Evolutionary conservation across 768 basidiomycete genomes (phyloP).

Genomic region (Serpula lacrymans): DNA sequence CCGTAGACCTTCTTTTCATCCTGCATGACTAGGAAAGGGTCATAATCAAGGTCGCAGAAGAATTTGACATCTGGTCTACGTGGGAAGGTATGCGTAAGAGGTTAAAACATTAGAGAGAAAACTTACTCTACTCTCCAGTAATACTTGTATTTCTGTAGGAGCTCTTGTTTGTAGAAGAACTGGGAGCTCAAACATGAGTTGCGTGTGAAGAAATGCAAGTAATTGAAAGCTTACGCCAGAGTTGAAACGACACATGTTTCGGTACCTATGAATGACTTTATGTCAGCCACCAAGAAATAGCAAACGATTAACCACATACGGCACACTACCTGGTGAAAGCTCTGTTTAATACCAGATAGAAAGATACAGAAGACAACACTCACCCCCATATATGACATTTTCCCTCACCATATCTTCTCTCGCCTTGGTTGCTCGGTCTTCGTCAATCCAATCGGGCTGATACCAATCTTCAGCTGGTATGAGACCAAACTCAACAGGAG

Average conservation of each 20-base stretch:
- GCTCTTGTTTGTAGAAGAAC: constrained; percentile 83
- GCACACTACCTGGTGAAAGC: constrained; percentile 54
- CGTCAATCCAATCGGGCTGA: constrained; percentile 79
- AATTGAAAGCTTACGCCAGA: constrained; percentile 61
- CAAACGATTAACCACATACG: constrained; percentile 42
- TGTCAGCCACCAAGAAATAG: neutral
- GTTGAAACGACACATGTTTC: constrained; percentile 96
- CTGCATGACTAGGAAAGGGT: constrained; percentile 82
- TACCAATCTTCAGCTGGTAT: constrained; percentile 72
- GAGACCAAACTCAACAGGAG: constrained; percentile 49
- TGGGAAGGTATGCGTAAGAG: constrained; percentile 3
- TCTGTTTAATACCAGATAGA: neutral
- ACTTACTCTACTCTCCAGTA: constrained; percentile 90
- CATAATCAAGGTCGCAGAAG: constrained; percentile 77
- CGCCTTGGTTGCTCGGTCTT: constrained; percentile 52
- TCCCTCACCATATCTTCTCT: constrained; percentile 62
- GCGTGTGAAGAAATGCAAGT: neutral
- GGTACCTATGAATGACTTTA: constrained; percentile 51
- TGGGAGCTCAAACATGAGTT: constrained; percentile 28
- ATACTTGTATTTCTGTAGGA: constrained; percentile 74
- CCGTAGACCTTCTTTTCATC: constrained; percentile 83
- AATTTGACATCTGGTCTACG: constrained; percentile 70
- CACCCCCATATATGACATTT: constrained; percentile 67
- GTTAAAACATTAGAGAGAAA: constrained; percentile 1
- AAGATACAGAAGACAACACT: constrained; percentile 6